Base-by-base conservation (phyloP, 2,329 filamentous ascomycete species). In the Colletotrichum destructivum region DNA sequence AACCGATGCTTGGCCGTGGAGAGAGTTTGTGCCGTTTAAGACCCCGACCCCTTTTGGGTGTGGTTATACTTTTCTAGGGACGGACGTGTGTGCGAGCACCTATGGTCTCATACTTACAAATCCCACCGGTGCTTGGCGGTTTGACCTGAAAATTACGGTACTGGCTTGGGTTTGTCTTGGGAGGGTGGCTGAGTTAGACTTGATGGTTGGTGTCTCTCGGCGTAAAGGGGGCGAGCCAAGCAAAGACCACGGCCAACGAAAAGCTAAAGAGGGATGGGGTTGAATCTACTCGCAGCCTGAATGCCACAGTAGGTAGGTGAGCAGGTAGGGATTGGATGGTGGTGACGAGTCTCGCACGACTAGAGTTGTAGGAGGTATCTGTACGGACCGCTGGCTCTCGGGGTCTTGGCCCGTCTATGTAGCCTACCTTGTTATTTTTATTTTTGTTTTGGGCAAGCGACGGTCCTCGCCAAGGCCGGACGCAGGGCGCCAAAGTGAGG, bases 381-480 rank as follows among this genome's bases (percentile, higher is more conserved):
- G 44, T n/a, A 46, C 16, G 12, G 5, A 40, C 35, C 13, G 31
- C n/a, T 38, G 12, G 40, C 40, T 31, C 15, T 60, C 21, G 40
- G 46, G 66, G 62, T 52, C 54, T 69, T 65, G 66, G 66, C 46
- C 44, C 66, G 54, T 60, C 66, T 38, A 40, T 54, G 40, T 60
- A 47, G 62, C 55, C 57, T 61, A 21, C 55, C 66, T 69, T 35
- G 7, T 35, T 35, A 35, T 35, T 2, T 35, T 35, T 35, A 2
- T 35, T 35, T 35, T 35, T 9, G 9, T 9, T 9, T 9, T 35
- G 8, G 7, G 31, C 31, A 35, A 35, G 31, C 5, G 31, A 5
- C 31, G 62, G 67, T n/a, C n/a, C n/a, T 55, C 55, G 62, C 67
- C 67, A 70, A 70, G 67, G n/a, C 62, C 31, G 42, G 46, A 2